These are phyloP conservation scores for Cordyceps fumosorosea DNA, from an alignment of 2,329 filamentous ascomycete species.

Conservation along the genomic window DNA sequence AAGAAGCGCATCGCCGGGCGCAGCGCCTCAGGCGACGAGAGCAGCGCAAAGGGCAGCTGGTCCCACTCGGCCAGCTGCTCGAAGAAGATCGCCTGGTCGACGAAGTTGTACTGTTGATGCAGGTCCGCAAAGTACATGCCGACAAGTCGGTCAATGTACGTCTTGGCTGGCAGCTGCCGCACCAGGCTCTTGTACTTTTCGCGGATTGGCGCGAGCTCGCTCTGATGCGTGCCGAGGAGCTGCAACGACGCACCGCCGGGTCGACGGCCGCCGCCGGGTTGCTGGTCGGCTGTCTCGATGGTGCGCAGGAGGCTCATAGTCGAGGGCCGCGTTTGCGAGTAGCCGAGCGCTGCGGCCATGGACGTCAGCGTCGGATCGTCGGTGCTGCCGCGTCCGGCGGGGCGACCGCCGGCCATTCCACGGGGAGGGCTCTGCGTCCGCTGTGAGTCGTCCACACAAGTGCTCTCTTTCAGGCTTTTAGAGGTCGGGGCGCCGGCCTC, in stretches of 20 bases:
- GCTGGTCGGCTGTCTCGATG: constrained; percentile 40
- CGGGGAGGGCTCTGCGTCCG: neutral
- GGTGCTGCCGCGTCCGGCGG: neutral
- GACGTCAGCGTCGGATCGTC: constrained; percentile 30
- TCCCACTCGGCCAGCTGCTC: constrained; percentile 49
- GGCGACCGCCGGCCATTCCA: neutral
- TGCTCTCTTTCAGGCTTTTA: neutral
- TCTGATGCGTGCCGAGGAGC: neutral
- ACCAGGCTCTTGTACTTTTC: constrained; percentile 54
- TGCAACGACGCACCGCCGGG: neutral
- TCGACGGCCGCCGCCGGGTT: constrained; percentile 20
- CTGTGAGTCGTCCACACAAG: neutral
- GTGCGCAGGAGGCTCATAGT: constrained; percentile 49
- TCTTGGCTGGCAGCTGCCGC: constrained; percentile 48
- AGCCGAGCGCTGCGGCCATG: constrained; percentile 46
- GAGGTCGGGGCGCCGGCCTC: constrained; percentile 43
- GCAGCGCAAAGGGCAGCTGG: constrained; percentile 42
- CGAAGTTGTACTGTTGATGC: constrained; percentile 52
- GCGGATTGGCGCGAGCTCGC: constrained; percentile 28
- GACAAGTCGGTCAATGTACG: constrained; percentile 48
- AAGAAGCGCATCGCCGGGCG: constrained; percentile 47
- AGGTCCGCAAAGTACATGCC: constrained; percentile 50
- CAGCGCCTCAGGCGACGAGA: constrained; percentile 44
- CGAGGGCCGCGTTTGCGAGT: constrained; percentile 43
- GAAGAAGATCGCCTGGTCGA: constrained; percentile 48